These are phyloP conservation scores for Anethum foeniculum DNA, from an alignment of 140 eudicot species.

Conservation along the genomic window DNA sequence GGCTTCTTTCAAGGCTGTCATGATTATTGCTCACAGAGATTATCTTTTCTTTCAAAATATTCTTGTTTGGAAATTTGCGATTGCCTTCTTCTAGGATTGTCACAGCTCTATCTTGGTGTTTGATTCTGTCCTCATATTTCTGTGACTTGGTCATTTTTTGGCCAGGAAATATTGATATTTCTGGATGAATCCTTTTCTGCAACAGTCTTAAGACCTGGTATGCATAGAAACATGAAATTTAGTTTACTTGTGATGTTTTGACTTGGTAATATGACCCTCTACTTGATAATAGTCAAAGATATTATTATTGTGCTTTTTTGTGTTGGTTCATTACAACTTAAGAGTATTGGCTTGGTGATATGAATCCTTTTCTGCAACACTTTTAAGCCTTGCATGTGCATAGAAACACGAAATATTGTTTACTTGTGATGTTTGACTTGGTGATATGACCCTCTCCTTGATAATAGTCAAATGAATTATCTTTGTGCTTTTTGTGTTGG, in stretches of 20 bases:
- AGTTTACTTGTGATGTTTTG: not conserved
- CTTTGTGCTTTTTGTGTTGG: not conserved
- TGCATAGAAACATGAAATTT: not conserved
- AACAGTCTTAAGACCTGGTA: constrained; percentile 36
- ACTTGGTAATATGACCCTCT: not conserved
- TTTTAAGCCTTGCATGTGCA: constrained; percentile 27
- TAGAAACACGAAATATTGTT: not conserved
- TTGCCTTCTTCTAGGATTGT: constrained; percentile 11
- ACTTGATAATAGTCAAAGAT: not conserved
- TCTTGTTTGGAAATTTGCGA: constrained; percentile 12
- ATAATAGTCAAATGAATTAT: not conserved
- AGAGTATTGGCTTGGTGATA: not conserved
- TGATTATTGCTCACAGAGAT: constrained; percentile 3
- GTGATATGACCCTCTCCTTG: not conserved
- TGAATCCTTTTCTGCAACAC: constrained; percentile 42
- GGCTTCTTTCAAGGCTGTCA: constrained; percentile 13
- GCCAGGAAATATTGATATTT: constrained; percentile 19
- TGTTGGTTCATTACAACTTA: not conserved
- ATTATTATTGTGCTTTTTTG: not conserved
- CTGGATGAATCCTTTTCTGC: constrained; percentile 55
- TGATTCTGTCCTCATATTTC: constrained; percentile 17
- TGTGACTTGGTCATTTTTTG: constrained; percentile 21
- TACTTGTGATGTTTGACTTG: not conserved
- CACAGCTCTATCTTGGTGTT: constrained; percentile 15
- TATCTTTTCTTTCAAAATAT: constrained; percentile 15